Percentiles rank a stretch among this genome's conserved stretches.
These are phyloP conservation scores for Nemania serpens DNA, from an alignment of 2,329 filamentous ascomycete genomes.

Conservation along the genomic window DNA sequence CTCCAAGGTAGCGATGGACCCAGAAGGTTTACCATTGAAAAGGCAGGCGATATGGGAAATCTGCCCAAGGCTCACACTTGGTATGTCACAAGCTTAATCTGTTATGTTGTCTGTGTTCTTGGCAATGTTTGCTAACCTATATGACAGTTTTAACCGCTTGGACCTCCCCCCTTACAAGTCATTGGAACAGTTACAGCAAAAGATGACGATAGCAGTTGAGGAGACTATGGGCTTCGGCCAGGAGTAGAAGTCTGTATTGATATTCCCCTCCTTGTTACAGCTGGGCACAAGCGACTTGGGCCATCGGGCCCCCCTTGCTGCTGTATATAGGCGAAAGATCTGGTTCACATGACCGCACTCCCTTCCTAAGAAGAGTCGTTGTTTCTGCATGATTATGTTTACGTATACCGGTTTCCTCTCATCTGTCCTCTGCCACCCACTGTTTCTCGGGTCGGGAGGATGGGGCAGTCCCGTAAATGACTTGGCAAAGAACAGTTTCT, in stretches of 20 bases:
- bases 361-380: too few relatives aligned
- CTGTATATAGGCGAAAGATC: too few relatives aligned
- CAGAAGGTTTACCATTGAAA: conserved; percentile 95
- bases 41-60: conserved; percentile 88
- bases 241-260: conserved; percentile 64
- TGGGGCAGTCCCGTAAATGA: too few relatives aligned
- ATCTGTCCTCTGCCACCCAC: neutral
- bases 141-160: conserved; percentile 86
- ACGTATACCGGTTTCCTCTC: too few relatives aligned
- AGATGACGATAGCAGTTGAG: conserved; percentile 95
- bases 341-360: too few relatives aligned
- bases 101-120: neutral
- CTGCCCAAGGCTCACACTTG: conserved; percentile 97
- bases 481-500: too few relatives aligned
- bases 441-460: neutral
- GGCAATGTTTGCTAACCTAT: conserved; percentile 29
- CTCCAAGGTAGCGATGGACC: conserved; percentile 96
- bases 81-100: conserved; percentile 56
- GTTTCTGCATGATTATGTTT: too few relatives aligned
- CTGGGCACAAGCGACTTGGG: neutral
- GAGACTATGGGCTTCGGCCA: conserved; percentile 99
- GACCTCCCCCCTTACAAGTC: conserved; percentile 93
- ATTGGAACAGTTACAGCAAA: conserved; percentile 81
- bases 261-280: conserved; percentile 21
- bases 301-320: neutral